Percentiles rank a stretch among this genome's conserved stretches.
phyloP scores from a whole-genome alignment of 164 flowering plant species.

The Aristolochia contorta region DNA sequence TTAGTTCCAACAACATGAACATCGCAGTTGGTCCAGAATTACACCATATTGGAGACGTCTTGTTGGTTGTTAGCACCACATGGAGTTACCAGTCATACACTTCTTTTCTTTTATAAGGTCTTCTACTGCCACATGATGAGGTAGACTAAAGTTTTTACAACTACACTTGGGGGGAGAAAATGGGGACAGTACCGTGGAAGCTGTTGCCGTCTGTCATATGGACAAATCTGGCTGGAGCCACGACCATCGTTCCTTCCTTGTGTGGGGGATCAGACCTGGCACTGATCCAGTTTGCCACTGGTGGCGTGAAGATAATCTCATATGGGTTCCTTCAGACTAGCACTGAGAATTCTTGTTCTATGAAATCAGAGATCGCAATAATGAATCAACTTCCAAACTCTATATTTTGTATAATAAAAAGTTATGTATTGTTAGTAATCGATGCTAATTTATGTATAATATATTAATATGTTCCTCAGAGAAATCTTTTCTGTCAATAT shows the following conservation, averaged over 20 bases:
- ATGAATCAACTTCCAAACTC: no score
- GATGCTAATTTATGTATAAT: no score
- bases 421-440: no score
- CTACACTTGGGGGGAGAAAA: slow-evolving; percentile 25
- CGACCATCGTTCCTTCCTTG: slow-evolving; percentile 26
- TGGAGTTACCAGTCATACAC: slow-evolving; percentile 32
- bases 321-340: slow-evolving; percentile 42
- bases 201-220: slow-evolving; percentile 45
- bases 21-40: slow-evolving; percentile 20
- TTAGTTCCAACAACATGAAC: background rate
- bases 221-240: slow-evolving; percentile 42
- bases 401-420: no score
- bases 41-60: slow-evolving; percentile 21
- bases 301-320: slow-evolving; percentile 33
- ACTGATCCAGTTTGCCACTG: slow-evolving; percentile 42
- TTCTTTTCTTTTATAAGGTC: slow-evolving; percentile 49
- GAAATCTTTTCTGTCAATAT: no score
- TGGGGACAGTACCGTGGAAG: slow-evolving; percentile 33
- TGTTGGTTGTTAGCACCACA: slow-evolving; percentile 11
- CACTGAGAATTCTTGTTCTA: no score
- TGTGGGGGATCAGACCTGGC: slow-evolving; percentile 30
- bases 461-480: no score
- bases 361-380: no score
- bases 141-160: slow-evolving; percentile 22
- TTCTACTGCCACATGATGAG: slow-evolving; percentile 44